Evolutionary conservation across 2,329 filamentous ascomycete genomes (phyloP).

Genomic region (Fusarium mexicanum): DNA sequence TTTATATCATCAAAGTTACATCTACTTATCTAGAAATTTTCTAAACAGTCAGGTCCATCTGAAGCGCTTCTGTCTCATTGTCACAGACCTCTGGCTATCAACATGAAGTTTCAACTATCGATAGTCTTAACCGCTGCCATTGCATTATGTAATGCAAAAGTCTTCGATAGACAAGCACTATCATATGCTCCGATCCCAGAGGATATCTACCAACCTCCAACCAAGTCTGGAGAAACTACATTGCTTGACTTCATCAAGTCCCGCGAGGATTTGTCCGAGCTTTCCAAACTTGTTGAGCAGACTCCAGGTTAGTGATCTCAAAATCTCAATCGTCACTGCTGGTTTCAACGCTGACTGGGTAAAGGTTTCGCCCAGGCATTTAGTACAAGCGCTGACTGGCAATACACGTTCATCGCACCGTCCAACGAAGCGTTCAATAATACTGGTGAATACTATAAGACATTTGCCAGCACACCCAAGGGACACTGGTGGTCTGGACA

Average conservation of each 20-base stretch:
- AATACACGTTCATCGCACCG: background rate
- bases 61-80: accelerated
- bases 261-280: background rate
- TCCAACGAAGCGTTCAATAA: background rate
- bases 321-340: background rate
- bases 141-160: background rate
- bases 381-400: background rate
- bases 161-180: background rate
- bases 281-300: background rate
- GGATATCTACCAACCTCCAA: background rate
- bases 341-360: background rate
- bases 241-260: background rate
- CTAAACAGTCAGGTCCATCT: background rate
- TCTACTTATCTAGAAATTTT: background rate
- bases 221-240: background rate
- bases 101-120: background rate
- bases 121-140: background rate
- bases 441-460: background rate
- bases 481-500: background rate
- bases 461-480: background rate
- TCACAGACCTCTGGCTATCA: too few species aligned
- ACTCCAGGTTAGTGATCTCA: background rate
- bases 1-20: background rate
- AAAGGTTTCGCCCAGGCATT: background rate
- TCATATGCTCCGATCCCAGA: background rate